A percentile compares a stretch with the other conserved stretches of the same genome.
Conservation (phyloP, 257 asterid genomes). For the Jasminum sambac region DNA sequence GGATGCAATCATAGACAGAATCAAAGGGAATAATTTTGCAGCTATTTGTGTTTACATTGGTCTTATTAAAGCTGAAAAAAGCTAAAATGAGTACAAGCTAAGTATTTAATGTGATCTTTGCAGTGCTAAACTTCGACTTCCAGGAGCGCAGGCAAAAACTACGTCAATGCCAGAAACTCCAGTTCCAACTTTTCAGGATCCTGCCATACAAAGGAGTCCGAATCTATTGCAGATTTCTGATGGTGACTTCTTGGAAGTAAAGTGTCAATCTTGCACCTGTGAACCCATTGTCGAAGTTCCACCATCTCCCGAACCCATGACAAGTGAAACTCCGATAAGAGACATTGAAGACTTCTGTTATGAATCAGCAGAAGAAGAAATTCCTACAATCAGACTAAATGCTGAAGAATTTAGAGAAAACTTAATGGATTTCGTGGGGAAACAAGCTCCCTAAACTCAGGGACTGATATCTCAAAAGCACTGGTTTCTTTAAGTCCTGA, state of each 20-base stretch:
- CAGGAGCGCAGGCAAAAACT: conserved; percentile 28
- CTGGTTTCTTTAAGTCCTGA: conserved; percentile 28
- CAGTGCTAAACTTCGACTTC: conserved; percentile 41
- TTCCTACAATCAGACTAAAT: conserved; percentile 34
- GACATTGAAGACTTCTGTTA: conserved; percentile 39
- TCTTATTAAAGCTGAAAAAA: too few relatives aligned
- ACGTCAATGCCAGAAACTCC: conserved; percentile 4
- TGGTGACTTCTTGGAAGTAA: conserved; percentile 1
- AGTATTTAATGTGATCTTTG: conserved; percentile 12
- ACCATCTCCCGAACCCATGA: conserved; percentile 38
- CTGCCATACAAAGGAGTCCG: not conserved
- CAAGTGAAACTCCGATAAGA: conserved; percentile 22
- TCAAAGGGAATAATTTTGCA: not conserved
- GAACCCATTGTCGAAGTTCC: conserved; percentile 61
- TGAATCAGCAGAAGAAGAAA: conserved; percentile 31
- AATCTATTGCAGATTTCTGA: not conserved
- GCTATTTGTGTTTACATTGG: not conserved
- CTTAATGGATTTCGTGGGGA: conserved; percentile 10
- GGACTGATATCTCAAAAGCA: conserved; percentile 28
- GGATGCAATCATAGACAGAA: not conserved
- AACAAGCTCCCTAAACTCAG: not conserved
- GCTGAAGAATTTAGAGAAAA: conserved; percentile 19
- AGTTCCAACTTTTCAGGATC: conserved; percentile 21
- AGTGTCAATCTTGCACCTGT: conserved; percentile 1
- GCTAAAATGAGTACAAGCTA: not conserved